A percentile compares a stretch with the other conserved stretches of the same genome.
Conservation (phyloP, 768 basidiomycete species). For the Mycena venus region DNA sequence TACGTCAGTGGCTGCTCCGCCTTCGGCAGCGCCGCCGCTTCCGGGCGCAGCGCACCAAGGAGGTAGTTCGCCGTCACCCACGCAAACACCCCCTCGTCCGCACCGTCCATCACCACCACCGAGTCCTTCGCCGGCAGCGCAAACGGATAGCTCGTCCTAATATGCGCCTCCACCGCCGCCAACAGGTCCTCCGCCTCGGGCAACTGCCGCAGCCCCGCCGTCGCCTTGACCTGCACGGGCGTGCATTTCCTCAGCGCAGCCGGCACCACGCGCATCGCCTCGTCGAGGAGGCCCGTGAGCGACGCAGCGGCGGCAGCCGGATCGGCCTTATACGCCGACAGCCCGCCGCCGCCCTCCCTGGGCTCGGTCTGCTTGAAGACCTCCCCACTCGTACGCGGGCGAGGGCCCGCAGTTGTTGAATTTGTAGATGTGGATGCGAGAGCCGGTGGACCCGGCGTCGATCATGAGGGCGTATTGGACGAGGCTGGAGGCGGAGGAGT, state of each 20-base stretch:
- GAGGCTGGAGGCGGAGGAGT: slow-evolving; percentile 63
- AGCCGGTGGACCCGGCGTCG: slow-evolving; percentile 98
- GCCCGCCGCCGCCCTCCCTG: slow-evolving; percentile 64
- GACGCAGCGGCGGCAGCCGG: slow-evolving; percentile 82
- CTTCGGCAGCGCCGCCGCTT: slow-evolving; percentile 43
- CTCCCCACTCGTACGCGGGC: slow-evolving; percentile 91
- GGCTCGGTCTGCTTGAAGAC: slow-evolving; percentile 82
- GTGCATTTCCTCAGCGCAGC: slow-evolving; percentile 76
- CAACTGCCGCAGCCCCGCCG: slow-evolving; percentile 85
- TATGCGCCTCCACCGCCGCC: slow-evolving; percentile 72
- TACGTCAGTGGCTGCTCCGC: slow-evolving; percentile 62
- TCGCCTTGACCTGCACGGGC: slow-evolving; percentile 93
- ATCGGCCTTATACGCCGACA: slow-evolving; percentile 71
- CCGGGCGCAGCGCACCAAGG: slow-evolving; percentile 76
- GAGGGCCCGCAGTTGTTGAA: slow-evolving; percentile 90
- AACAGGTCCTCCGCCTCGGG: slow-evolving; percentile 83
- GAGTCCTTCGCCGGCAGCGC: slow-evolving; percentile 69
- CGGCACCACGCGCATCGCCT: slow-evolving; percentile 86
- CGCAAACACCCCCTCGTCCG: slow-evolving; percentile 97
- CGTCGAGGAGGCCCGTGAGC: slow-evolving; percentile 84
- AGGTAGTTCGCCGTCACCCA: slow-evolving; percentile 99
- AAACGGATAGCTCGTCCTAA: slow-evolving; percentile 79
- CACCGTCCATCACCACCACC: slow-evolving; percentile 93
- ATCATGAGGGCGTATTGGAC: slow-evolving; percentile 97
- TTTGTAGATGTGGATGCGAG: slow-evolving; percentile 98